Evolutionary conservation across 345 rosid species (phyloP), one percentile per base, ranked within the genome.

Genomic region (Populus pruinosa): DNA sequence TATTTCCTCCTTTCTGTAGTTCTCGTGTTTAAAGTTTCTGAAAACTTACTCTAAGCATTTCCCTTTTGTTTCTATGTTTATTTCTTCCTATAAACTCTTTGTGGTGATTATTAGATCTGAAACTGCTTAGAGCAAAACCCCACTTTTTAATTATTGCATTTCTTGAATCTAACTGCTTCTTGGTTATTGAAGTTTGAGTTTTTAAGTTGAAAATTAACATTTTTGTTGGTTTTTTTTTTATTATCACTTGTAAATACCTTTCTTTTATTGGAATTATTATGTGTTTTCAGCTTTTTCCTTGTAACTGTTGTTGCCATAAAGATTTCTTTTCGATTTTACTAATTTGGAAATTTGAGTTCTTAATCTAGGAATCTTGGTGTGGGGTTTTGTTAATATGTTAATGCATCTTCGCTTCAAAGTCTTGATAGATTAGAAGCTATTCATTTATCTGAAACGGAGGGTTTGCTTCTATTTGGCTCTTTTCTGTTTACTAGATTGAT

Each of bases 31-130:
- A 38, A 88, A 83, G 86, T 65, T 53, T 76, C 71, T 82, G 70
- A 78, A 67, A 71, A 89, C 81, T 86, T 64, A 77, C 78, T 85
- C 79, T 70, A 87, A 88, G 90, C 77, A 64, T 59, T 67, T 39
- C 59, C 66, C 75, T 39, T 59, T 77, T 62, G 50, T 41, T 20
- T 71, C 36, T 77, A 35, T 25, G 8, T 13, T 69, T 71, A 73
- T 36, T 20, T 62, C 74, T 75, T 69, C 59, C 4, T 27, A 44
- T 43, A 1, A 17, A 29, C 64, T 72, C 53, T 67, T 50, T 69
- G 79, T 25, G 38, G 64, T 67, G 77, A 39, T 69, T 78, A 65
- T 77, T 82, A 68, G 87, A 85, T 87, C 90, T 77, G 83, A 49
- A 75, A 71, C 78, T 67, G 76, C 80, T 78, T 84, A 66, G 55